Evolutionary conservation across 768 basidiomycete genomes (phyloP), one percentile per base, ranked within the genome.

Genomic region (Leccinum arenicola): DNA sequence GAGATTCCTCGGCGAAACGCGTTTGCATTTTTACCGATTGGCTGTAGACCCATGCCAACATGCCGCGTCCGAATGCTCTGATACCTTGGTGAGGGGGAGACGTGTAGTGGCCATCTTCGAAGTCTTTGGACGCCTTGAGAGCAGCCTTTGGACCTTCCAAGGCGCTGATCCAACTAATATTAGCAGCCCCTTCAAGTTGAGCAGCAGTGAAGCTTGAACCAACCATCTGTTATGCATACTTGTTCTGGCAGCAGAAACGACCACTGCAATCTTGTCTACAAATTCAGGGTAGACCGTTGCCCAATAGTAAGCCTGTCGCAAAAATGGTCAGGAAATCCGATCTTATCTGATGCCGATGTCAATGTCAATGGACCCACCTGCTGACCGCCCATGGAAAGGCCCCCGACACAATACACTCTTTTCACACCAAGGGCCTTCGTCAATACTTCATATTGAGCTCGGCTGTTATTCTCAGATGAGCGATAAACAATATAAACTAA

Each of bases 1-100:
- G 7, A 50, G 27, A 3, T 19, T 49, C 93, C 73, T 95, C 91
- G 58, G 94, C 77, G 17, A 93, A 91, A 55, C 92, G 81, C n/a
- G 91, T 91, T 58, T 87, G 86, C 93, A 77, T 50, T 66, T 76
- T 40, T 54, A 82, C 82, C 36, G 81, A 73, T 63, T 83, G 81
- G 9, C 82, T 79, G 60, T 80, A 83, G 19, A 80, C 78, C 82
- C 84, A 84, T 19, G 79, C 78, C 54, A 79, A 77, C 59, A 82
- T 82, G 7, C 74, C 81, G 15, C 84, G 75, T 2, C 76, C 82
- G 55, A 83, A 84, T 6, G 84, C 83, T n/a, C 83, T 77, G 25
- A 84, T 70, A 19, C 83, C 83, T 15, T 73, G 72, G 63, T 80
- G 69, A 2, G 82, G 80, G 5, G 69, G 66, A 8, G 72, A 68